Base-by-base conservation (phyloP, 805 yeast genomes). In the Scheffersomyces amazonensis region DNA sequence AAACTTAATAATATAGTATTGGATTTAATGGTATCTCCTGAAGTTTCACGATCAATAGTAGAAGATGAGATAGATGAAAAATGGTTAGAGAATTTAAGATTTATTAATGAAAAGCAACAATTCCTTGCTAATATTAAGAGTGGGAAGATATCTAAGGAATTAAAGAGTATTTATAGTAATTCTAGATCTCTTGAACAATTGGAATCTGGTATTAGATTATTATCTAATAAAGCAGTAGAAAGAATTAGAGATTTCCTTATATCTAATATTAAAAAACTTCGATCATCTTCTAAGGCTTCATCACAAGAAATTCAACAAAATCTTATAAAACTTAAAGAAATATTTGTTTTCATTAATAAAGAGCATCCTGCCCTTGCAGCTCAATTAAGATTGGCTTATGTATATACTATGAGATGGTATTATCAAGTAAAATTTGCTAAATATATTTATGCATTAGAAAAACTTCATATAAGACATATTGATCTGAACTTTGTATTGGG, bases 381-480 rank as follows among this genome's bases (percentile, higher is more conserved):
- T 12, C 93, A 87, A 52, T 70, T 93, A 28, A 73, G 80, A 38
- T 75, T 76, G 50, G 98, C 97, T 0, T 93, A 93, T 57, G 65
- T 81, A 15, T 81, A 80, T 52, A 91, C 98, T 2, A 90, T 93
- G 87, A 71, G 77, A 51, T 93, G 99, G 99, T 93, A 91, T 64
- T 93, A 93, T 58, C 71, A 75, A 41, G 75, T 83, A 40, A 77
- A 85, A 48, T 91, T 90, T 53, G 80, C 82, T 13, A 78, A 89
- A 45, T 90, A 89, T 61, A 60, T 82, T 27, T 77, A 81, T 43
- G 80, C 95, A 1, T 60, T 90, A 35, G 85, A 85, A 42, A 79
- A 78, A 47, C 59, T 88, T 41, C 76, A 73, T 31, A 46, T 81
- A 13, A 69, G 72, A 36, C 62, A 62, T 16, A 75, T 83, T 7